Base-by-base conservation (phyloP, 805 yeast species). In the Lipomyces chichibuensis region DNA sequence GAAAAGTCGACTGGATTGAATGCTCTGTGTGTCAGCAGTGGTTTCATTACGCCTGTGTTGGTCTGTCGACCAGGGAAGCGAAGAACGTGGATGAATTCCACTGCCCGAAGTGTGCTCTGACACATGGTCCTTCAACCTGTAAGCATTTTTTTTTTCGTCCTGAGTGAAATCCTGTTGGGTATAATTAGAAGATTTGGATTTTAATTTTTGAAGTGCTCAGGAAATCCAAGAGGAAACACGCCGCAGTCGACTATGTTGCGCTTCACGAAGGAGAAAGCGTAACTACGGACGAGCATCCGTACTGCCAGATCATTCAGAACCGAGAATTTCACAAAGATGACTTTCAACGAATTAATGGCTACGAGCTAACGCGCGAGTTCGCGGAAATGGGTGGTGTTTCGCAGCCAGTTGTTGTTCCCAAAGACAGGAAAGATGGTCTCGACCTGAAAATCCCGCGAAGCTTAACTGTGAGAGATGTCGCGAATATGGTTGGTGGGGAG, bases 191-290 rank as follows among this genome's bases (percentile, higher is more conserved):
- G 32, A 27, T 7, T 13, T 29, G 14, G 29, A 13, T 17, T 33
- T 23, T 49, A 27, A 27, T 46, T 20, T 54, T 60, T 35, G 25
- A 23, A 17, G 74, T 75, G 61, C 84, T 81, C 64, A 78, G 93
- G 52, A 81, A 81, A 51, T 87, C 91, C 65, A 80, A 82, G 55
- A 79, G 97, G 27, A 78, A 83, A 17, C 79, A 80, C 54, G 77
- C 80, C n/a, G 81, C 82, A 62, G 84, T 92, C 57, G 96, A 92
- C 75, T 92, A 92, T 74, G 87, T 85, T 9, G 95, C 96, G 0
- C 79, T 92, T 72, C 85, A 92, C 75, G 88, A 87, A 64, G 96
- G 97, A 4, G 88, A 87, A 49, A 65, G 82, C 64, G 33, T 78
- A 66, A 78, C 84, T 3, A 78, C 83, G 3, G 85, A 85, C 72